Evolutionary conservation across 2,329 filamentous ascomycete genomes (phyloP), one percentile per base, ranked within the genome.

Genomic region (Pseudocercospora cruenta): DNA sequence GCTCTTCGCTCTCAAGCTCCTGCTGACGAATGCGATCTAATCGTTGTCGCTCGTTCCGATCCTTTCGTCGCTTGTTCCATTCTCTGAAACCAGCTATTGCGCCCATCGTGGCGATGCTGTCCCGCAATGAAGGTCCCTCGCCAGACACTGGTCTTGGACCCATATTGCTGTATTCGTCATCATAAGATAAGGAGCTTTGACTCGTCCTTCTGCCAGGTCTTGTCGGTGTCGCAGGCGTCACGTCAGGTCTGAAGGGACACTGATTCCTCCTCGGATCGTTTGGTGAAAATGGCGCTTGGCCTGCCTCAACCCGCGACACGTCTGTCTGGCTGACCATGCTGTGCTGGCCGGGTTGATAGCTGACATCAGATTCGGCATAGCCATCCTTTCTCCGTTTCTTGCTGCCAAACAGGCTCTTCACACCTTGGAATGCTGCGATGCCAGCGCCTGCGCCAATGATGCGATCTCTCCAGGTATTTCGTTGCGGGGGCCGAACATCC

Each of bases 1-100:
- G 70, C 45, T 76, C 74, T 28, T 78, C 77, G n/a, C 81, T 79
- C 22, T 81, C 75, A n/a, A 82, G 77, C 12, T 82, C 80, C 67
- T 82, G 83, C 67, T 79, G 80, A 61, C 81, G 81, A 64, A 85
- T 77, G 53, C 82, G 82, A 59, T 85, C 86, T 4, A 91, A 85
- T 22, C 87, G 86, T 61, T 87, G 84, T 70, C 88, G 83, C 63
- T 89, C 86, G 63, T 77, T 87, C 76, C 70, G 86, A 80, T 76
- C 90, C 83, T 75, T 85, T 80, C 76, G 83, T 77, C 70, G 86
- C 82, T 75, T 77, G 64, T 79, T 80, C 70, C 80, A 81, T 62
- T 83, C 79, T 67, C 79, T 66, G 60, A 76, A 73, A 1, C 75
- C 75, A 62, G 72, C 75, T 14, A 76, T 66, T 3, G 72, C 70